Conservation (phyloP, 768 basidiomycete genomes). For the Suillus clintonianus region DNA sequence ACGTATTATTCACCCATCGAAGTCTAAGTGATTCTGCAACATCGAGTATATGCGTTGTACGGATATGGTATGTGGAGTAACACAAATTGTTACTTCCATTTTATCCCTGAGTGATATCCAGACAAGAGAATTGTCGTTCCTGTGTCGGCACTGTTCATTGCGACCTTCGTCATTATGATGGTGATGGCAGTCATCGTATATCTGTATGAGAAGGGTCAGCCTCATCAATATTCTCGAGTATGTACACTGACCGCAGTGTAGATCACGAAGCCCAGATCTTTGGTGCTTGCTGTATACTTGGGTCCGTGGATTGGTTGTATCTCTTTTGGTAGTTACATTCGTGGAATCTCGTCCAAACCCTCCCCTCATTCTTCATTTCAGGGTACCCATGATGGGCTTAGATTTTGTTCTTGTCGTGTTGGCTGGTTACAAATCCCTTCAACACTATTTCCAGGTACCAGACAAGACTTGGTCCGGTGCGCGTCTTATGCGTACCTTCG, state of each 20-base stretch:
- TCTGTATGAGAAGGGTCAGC: conserved; percentile 4
- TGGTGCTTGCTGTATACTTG: background rate
- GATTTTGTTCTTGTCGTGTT: conserved; percentile 8
- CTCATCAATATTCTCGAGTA: background rate
- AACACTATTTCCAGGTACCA: conserved; percentile 6
- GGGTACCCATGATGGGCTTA: conserved; percentile 7
- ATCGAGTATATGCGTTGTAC: conserved; percentile 5
- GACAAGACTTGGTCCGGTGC: conserved; percentile 10
- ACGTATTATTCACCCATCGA: background rate
- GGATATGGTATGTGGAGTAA: conserved; percentile 2
- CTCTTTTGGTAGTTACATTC: conserved; percentile 4
- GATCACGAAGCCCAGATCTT: conserved; percentile 1
- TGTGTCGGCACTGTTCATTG: background rate
- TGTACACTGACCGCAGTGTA: background rate
- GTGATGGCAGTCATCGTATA: conserved; percentile 3
- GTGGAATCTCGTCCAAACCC: background rate
- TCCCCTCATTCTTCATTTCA: background rate
- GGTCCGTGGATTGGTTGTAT: conserved; percentile 5
- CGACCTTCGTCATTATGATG: background rate
- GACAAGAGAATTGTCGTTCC: conserved; percentile 6
- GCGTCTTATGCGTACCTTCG: conserved; percentile 3
- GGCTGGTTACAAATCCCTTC: conserved; percentile 9
- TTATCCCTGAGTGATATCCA: background rate
- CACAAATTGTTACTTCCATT: too few relatives aligned
- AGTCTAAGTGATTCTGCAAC: conserved; percentile 5